Percentiles rank a stretch among this genome's conserved stretches.
Conservation (phyloP, 2,329 filamentous ascomycete species). For the Fonsecaea multimorphosa region DNA sequence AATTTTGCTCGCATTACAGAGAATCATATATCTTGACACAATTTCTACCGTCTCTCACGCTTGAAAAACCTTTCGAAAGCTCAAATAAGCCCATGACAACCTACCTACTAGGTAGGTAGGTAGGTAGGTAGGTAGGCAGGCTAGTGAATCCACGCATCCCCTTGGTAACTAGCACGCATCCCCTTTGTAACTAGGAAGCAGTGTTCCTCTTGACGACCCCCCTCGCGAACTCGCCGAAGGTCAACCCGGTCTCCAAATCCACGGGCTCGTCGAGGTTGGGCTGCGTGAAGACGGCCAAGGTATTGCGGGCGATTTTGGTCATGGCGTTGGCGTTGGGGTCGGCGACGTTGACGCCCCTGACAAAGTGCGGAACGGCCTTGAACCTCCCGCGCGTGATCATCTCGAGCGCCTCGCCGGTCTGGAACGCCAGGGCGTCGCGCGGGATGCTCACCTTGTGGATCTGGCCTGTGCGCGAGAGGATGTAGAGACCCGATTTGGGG, state of each 20-base stretch:
- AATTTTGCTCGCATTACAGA: not conserved
- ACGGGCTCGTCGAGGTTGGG: constrained; percentile 81
- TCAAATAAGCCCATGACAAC: not conserved
- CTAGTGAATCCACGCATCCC: too few species aligned
- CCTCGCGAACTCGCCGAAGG: constrained; percentile 75
- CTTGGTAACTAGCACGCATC: not conserved
- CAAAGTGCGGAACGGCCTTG: constrained; percentile 94
- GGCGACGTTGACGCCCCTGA: constrained; percentile 78
- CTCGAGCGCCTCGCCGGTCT: constrained; percentile 91
- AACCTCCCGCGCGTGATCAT: constrained; percentile 90
- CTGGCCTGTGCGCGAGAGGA: constrained; percentile 80
- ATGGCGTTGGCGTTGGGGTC: too few species aligned
- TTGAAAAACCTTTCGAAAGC: not conserved
- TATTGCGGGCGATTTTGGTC: constrained; percentile 72
- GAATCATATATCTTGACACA: constrained; percentile 1
- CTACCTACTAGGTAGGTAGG: too few species aligned
- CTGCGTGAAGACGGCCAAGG: constrained; percentile 94
- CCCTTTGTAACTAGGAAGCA: constrained; percentile 45
- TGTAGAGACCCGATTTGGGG: constrained; percentile 86
- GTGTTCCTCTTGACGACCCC: constrained; percentile 79
- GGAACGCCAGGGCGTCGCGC: constrained; percentile 88
- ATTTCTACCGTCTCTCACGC: not conserved
- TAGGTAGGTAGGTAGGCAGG: too few species aligned
- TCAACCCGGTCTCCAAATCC: constrained; percentile 73
- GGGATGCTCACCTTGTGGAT: constrained; percentile 93